Conservation (phyloP, 352 stramenopile genomes). For the Phytophthora ramorum region DNA sequence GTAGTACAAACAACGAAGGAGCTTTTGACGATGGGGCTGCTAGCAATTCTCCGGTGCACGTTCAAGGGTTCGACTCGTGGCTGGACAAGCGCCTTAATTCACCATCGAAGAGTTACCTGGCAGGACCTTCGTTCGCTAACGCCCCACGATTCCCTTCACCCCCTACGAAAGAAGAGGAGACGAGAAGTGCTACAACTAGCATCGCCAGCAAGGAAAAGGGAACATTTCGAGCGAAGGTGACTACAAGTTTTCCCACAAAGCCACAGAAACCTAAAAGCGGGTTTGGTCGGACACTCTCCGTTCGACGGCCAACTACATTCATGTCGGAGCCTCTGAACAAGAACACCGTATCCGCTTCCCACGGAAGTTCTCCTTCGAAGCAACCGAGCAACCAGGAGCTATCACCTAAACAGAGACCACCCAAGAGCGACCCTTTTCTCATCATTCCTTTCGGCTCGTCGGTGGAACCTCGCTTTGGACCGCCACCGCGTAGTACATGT, state of each 20-base stretch:
- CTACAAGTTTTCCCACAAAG: neutral
- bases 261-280: conserved; percentile 35
- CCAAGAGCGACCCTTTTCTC: neutral
- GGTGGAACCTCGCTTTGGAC: conserved; percentile 36
- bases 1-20: neutral
- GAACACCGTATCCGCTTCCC: neutral
- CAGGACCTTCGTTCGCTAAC: conserved; percentile 13
- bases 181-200: conserved; percentile 3
- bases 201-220: neutral
- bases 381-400: conserved; percentile 11
- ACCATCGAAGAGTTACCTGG: conserved; percentile 5
- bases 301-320: conserved; percentile 10
- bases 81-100: conserved; percentile 37
- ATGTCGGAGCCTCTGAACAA: neutral
- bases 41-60: conserved; percentile 22
- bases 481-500: neutral
- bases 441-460: conserved; percentile 44
- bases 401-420: conserved; percentile 5
- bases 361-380: neutral
- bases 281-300: conserved; percentile 28
- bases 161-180: conserved; percentile 27
- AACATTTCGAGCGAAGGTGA: neutral
- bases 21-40: neutral
- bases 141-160: conserved; percentile 11
- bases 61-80: conserved; percentile 53